Percentiles rank a stretch among this genome's conserved stretches.
Evolutionary conservation across 2,329 filamentous ascomycete species (phyloP).

Genomic region (Rhexocercosporidium sp.): DNA sequence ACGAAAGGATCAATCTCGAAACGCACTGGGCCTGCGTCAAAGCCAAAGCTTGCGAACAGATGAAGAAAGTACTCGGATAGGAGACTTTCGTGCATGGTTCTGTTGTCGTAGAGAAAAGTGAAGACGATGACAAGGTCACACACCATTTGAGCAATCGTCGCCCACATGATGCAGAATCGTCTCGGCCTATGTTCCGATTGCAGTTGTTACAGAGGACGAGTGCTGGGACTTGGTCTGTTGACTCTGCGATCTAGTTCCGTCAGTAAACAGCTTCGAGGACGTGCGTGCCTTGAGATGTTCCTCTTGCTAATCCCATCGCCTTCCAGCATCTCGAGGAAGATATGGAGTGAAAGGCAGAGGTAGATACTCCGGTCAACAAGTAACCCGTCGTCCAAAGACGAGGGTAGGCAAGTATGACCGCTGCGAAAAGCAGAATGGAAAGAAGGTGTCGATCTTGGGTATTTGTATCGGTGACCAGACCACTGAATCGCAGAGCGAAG

Average conservation of each 20-base stretch:
- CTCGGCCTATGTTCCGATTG: constrained; percentile 32
- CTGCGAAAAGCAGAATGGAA: constrained; percentile 38
- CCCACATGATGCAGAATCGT: constrained; percentile 34
- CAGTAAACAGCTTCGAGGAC: constrained; percentile 29
- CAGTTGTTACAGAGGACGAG: constrained; percentile 31
- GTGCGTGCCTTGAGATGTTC: constrained; percentile 45
- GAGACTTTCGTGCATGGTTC: not conserved
- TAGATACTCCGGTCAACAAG: constrained; percentile 37
- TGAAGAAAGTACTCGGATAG: not conserved
- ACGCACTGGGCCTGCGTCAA: not conserved
- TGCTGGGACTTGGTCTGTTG: constrained; percentile 26
- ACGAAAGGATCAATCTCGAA: not conserved
- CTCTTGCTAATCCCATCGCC: constrained; percentile 55
- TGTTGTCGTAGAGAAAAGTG: not conserved
- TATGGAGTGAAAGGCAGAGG: constrained; percentile 53
- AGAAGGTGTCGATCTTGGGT: constrained; percentile 59
- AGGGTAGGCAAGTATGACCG: constrained; percentile 45
- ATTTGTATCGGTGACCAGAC: constrained; percentile 71
- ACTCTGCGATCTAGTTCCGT: constrained; percentile 4
- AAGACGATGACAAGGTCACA: constrained; percentile 12
- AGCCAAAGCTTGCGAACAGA: not conserved
- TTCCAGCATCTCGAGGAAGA: constrained; percentile 55
- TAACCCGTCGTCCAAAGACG: constrained; percentile 49
- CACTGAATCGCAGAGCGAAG: constrained; percentile 53
- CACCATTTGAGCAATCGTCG: constrained; percentile 40